Base-by-base conservation (phyloP, 768 basidiomycete genomes). In the Naganishia onofrii region DNA sequence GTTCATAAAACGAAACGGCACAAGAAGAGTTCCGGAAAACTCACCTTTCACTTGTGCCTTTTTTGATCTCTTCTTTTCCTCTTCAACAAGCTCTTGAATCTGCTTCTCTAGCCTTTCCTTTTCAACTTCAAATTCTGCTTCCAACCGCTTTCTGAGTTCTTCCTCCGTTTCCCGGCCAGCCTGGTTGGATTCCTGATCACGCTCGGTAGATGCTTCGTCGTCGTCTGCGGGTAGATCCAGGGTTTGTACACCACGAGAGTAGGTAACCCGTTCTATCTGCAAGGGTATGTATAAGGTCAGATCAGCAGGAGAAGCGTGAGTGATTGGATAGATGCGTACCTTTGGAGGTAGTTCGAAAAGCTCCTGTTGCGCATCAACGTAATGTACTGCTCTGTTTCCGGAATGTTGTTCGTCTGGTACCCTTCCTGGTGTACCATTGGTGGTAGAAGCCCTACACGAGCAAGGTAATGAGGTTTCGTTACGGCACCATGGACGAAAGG, bases 311-410 rank as follows among this genome's bases (percentile, higher is more conserved):
- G 68, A 36, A 1, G 66, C 8, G 55, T 26, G 54, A 65, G n/a
- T 32, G 52, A 51, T 21, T 32, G 57, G 66, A 10, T 28, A 21
- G n/a, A 54, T 31, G 17, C 36, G 34, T 67, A 92, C 93, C 84
- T 90, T 92, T 76, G 89, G 88, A 2, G 93, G 93, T 13, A 93
- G 82, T 75, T 94, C 93, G 74, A 92, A 95, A 6, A 96, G 82
- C 77, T 96, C 93, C 76, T 92, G 88, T 73, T 93, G 90, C 21
- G 91, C 85, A 73, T 95, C 91, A 60, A 95, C 53, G 36, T 32
- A 53, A n/a, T 53, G 54, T 54, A 69, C 58, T 66, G 64, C 71
- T 66, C 31, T 42, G 46, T 19, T 53, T 32, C 38, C 42, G 26
- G 17, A 54, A 34, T 66, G 29, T 54, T 66, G 64, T 60, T 70